A percentile compares a stretch with the other conserved stretches of the same genome.
Conservation (phyloP, 2,329 filamentous ascomycete genomes). For the Trichoderma sp. region DNA sequence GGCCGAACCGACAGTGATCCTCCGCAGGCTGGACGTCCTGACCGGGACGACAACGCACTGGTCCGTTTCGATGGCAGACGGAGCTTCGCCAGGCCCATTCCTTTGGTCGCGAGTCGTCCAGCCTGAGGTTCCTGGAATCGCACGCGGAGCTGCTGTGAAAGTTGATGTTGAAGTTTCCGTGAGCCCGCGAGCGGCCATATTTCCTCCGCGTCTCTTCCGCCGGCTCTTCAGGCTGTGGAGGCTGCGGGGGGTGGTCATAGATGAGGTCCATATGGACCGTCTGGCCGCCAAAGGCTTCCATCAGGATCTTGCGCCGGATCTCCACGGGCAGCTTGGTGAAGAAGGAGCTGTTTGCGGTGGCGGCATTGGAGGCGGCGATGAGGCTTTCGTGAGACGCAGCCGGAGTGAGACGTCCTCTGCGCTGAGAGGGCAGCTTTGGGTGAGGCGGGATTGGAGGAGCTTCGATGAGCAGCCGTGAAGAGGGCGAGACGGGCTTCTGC, state of each 20-base stretch:
- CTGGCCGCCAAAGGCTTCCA: conserved; percentile 25
- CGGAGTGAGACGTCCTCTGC: conserved; percentile 13
- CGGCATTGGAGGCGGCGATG: neutral
- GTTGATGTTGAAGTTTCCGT: neutral
- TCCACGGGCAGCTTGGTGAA: conserved; percentile 34
- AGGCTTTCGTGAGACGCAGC: conserved; percentile 13
- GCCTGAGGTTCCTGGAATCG: neutral
- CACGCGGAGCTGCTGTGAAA: neutral
- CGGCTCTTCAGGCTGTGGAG: neutral
- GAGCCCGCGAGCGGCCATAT: neutral
- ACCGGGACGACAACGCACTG: neutral
- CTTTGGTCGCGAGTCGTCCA: conserved; percentile 20
- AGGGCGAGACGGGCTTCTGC: neutral
- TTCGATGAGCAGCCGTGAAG: neutral
- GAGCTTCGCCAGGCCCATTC: conserved; percentile 29
- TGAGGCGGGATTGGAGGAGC: neutral
- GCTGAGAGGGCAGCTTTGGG: conserved; percentile 13
- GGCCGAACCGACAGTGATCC: conserved; percentile 23
- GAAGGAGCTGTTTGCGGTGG: conserved; percentile 23
- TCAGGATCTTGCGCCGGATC: conserved; percentile 32
- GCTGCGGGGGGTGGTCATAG: conserved; percentile 20
- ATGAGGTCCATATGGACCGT: conserved; percentile 28
- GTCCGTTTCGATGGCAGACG: conserved; percentile 27
- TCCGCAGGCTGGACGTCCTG: conserved; percentile 21
- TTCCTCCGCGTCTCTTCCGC: neutral